Conservation (phyloP, 2,329 filamentous ascomycete species). For the Stagonosporopsis cucurbitacearum region DNA sequence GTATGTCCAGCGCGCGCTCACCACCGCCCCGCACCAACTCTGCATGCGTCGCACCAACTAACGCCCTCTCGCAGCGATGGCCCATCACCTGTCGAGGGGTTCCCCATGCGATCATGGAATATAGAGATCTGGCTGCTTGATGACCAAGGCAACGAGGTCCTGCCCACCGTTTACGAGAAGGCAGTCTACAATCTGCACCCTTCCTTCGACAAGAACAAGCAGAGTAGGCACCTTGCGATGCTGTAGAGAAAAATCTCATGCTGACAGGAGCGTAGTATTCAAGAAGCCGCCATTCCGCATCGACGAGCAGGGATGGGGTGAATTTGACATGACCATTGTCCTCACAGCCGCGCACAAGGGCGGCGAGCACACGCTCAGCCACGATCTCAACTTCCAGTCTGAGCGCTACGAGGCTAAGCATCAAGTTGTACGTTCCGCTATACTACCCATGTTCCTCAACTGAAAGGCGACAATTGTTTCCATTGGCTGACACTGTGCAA, state of each 20-base stretch:
- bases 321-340: conserved; percentile 93
- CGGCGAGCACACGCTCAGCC: conserved; percentile 76
- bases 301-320: conserved; percentile 95
- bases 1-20: conserved; percentile 61
- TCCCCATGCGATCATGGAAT: conserved; percentile 91
- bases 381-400: conserved; percentile 91
- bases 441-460: background rate
- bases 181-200: conserved; percentile 93
- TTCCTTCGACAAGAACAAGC: conserved; percentile 84
- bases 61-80: conserved; percentile 65
- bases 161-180: conserved; percentile 88
- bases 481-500: conserved; percentile 11
- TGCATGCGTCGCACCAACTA: conserved; percentile 15
- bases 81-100: conserved; percentile 81
- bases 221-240: conserved; percentile 64
- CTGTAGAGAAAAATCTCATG: background rate
- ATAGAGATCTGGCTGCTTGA: conserved; percentile 86
- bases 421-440: conserved; percentile 63
- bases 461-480: background rate
- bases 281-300: conserved; percentile 87
- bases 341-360: conserved; percentile 85
- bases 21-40: conserved; percentile 17
- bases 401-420: conserved; percentile 84
- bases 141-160: conserved; percentile 81
- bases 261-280: conserved; percentile 57